Conservation (phyloP, 169 alveolate genomes). For the Neospora caninum region DNA sequence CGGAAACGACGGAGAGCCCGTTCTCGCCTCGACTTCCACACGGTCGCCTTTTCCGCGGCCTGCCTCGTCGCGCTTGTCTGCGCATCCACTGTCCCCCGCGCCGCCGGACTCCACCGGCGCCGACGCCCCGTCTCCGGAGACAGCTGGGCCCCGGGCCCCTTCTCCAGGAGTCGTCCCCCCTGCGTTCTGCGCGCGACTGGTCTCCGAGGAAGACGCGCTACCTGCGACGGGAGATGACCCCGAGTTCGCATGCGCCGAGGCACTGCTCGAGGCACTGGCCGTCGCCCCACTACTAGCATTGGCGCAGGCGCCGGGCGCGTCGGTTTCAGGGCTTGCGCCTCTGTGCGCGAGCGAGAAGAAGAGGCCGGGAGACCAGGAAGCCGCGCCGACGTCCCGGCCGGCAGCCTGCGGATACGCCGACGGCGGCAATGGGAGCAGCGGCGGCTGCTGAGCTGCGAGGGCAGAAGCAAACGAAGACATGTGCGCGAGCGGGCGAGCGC, state of each 20-base stretch:
- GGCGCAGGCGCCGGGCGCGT: neutral
- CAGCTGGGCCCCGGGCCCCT: no score
- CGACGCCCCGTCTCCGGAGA: neutral
- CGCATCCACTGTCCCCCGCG: neutral
- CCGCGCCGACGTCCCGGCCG: neutral
- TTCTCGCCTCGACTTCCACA: neutral
- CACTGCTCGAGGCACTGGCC: no score
- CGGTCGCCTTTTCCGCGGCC: neutral
- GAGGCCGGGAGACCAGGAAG: constrained; percentile 30
- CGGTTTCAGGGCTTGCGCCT: neutral
- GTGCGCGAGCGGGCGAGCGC: constrained; percentile 19
- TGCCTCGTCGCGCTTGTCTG: neutral
- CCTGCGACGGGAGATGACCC: no score
- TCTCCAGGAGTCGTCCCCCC: neutral
- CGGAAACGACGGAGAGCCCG: neutral
- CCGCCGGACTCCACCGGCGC: neutral
- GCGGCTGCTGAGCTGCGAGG: constrained; percentile 30
- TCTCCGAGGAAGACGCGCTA: no score
- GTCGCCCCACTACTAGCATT: no score
- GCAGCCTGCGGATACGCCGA: constrained; percentile 33
- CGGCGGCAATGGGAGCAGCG: constrained; percentile 37
- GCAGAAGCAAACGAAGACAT: neutral
- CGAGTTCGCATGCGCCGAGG: no score
- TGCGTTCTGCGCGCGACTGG: neutral
- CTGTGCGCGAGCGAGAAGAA: neutral